Evolutionary conservation across 495 filamentous ascomycete genomes (phyloP).

Genomic region (Letharia columbiana): DNA sequence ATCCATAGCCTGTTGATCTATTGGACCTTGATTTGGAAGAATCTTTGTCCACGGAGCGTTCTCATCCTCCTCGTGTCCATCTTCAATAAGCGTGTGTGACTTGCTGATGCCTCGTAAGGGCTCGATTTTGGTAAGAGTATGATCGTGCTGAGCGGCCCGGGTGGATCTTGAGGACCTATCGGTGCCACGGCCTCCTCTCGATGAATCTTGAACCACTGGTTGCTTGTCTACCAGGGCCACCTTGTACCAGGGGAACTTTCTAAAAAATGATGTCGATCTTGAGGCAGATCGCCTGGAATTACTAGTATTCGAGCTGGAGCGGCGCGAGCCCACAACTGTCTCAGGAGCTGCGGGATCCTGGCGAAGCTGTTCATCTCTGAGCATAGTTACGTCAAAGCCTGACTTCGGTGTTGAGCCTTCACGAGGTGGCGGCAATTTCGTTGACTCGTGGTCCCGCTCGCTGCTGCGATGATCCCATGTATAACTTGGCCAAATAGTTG

Average conservation of each 20-base stretch:
- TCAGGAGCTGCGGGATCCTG: not conserved
- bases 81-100: not conserved
- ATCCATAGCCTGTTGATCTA: not conserved
- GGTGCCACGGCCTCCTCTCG: not conserved
- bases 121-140: not conserved
- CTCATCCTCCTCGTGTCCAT: not conserved
- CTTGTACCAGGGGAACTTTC: constrained; percentile 9
- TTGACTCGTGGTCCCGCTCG: not conserved
- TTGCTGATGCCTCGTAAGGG: not conserved
- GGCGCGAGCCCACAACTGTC: not conserved
- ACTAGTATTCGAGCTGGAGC: constrained; percentile 5
- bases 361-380: not conserved
- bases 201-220: constrained; percentile 2
- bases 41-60: not conserved
- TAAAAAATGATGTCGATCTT: constrained; percentile 11
- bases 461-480: not conserved
- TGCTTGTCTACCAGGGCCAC: constrained; percentile 3
- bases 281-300: constrained; percentile 6
- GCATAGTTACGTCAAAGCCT: not conserved
- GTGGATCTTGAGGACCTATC: not conserved
- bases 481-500: not conserved
- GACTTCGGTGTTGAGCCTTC: not conserved
- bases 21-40: not conserved
- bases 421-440: not conserved
- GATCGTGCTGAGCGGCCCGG: not conserved